phyloP scores from a whole-genome alignment of 305 asterid species.

The Solanum chacoense region DNA sequence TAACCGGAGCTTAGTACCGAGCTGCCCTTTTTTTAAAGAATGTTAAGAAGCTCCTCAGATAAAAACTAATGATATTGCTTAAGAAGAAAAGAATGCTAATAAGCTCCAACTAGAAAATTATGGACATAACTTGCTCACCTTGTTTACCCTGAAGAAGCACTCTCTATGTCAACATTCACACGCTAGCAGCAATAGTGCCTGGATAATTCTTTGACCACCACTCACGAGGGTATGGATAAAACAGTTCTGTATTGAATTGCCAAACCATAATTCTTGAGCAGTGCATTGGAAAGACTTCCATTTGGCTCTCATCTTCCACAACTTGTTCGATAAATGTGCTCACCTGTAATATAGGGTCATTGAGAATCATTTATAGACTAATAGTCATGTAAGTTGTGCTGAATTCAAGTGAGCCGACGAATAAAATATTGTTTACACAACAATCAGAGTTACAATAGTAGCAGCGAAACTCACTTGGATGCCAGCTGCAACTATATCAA shows the following conservation, averaged over 20 bases:
- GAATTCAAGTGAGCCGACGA: not conserved
- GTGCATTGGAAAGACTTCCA: slow-evolving; percentile 52
- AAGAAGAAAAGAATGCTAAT: not conserved
- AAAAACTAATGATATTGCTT: not conserved
- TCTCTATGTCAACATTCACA: slow-evolving; percentile 1
- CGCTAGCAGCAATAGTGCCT: slow-evolving; percentile 16
- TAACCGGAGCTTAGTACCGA: not conserved
- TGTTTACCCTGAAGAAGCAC: not conserved
- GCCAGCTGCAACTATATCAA: slow-evolving; percentile 26
- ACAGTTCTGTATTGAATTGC: slow-evolving; percentile 24
- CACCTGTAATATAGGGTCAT: slow-evolving; percentile 31
- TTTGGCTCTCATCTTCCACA: slow-evolving; percentile 75
- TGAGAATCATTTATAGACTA: not conserved
- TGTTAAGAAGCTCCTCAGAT: not conserved
- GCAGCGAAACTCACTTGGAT: slow-evolving; percentile 38
- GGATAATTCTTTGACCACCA: slow-evolving; percentile 1
- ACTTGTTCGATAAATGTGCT: slow-evolving; percentile 57
- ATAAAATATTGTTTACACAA: not conserved
- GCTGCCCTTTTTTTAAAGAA: not conserved
- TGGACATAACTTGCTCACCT: not conserved
- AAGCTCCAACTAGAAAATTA: not conserved
- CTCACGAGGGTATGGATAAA: slow-evolving; percentile 12
- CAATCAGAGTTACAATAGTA: not conserved
- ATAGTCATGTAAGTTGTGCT: not conserved
- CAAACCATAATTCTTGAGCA: slow-evolving; percentile 54